Conservation (phyloP, 2,329 filamentous ascomycete species). For the Coniochaeta prunicola region DNA sequence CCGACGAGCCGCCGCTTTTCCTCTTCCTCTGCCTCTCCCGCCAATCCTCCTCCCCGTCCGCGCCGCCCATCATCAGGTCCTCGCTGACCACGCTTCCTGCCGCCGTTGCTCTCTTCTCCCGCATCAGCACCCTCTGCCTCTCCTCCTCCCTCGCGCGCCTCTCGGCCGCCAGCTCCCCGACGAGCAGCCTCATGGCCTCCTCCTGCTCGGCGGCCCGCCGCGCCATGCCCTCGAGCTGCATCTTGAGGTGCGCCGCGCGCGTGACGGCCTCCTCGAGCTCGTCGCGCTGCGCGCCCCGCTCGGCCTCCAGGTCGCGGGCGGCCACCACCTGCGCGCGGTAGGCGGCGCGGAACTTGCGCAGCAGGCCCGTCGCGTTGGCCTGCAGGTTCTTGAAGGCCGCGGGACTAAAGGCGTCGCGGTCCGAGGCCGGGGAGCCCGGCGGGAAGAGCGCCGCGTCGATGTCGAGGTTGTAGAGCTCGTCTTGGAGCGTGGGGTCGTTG, state of each 20-base stretch:
- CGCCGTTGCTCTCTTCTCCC: conserved; percentile 8
- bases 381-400: conserved; percentile 56
- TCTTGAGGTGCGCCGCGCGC: conserved; percentile 45
- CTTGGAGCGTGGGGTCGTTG: conserved; percentile 20
- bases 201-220: conserved; percentile 47
- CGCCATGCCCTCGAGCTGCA: conserved; percentile 54
- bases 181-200: conserved; percentile 32
- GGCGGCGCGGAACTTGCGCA: conserved; percentile 50
- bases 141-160: conserved; percentile 37
- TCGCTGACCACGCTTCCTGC: conserved; percentile 39
- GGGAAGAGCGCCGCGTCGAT: conserved; percentile 49
- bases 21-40: conserved; percentile 27
- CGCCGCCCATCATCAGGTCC: conserved; percentile 45
- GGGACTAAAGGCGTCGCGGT: conserved; percentile 47
- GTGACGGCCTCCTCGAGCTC: conserved; percentile 49
- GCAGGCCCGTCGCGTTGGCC: conserved; percentile 45
- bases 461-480: conserved; percentile 49
- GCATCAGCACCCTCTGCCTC: conserved; percentile 6
- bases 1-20: conserved; percentile 13
- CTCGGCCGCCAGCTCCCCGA: conserved; percentile 41
- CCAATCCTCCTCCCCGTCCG: conserved; percentile 40
- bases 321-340: conserved; percentile 46
- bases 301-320: conserved; percentile 43
- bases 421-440: conserved; percentile 26
- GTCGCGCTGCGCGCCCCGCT: conserved; percentile 46